A percentile compares a stretch with the other conserved stretches of the same genome.
phyloP scores from a whole-genome alignment of 495 filamentous ascomycete genomes.

The Penicillium lagena region DNA sequence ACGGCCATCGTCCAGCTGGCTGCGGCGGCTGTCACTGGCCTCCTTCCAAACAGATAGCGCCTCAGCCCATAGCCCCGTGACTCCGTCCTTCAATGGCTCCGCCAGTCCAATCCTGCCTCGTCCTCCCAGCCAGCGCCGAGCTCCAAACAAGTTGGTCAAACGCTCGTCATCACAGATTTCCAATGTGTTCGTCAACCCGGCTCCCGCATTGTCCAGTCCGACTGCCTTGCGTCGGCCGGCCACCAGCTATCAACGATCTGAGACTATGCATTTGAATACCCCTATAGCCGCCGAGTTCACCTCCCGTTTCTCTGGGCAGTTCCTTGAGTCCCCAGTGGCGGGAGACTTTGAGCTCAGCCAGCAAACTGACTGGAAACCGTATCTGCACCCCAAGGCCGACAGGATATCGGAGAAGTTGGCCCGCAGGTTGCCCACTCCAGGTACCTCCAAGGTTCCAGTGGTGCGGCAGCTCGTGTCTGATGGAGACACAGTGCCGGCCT shows the following conservation, averaged over 20 bases:
- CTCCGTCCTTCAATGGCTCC: constrained; percentile 67
- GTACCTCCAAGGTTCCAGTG: constrained; percentile 15
- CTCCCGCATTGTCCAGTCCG: constrained; percentile 42
- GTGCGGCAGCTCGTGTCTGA: constrained; percentile 23
- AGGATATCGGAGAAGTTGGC: constrained; percentile 28
- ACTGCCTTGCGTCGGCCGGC: constrained; percentile 67
- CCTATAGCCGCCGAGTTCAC: constrained; percentile 27
- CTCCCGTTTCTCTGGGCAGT: constrained; percentile 10
- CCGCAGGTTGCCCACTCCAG: constrained; percentile 24
- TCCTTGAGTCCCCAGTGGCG: constrained; percentile 10
- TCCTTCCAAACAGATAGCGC: constrained; percentile 68
- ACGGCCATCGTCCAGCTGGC: constrained; percentile 62
- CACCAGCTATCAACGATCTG: constrained; percentile 81
- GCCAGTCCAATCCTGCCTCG: constrained; percentile 55
- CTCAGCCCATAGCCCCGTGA: constrained; percentile 58
- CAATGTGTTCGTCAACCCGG: constrained; percentile 20
- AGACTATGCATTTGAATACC: constrained; percentile 52
- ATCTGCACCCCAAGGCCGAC: constrained; percentile 33
- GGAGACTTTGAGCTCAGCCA: constrained; percentile 12
- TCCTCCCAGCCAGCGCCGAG: constrained; percentile 37
- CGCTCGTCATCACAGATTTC: constrained; percentile 60
- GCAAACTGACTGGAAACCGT: constrained; percentile 35
- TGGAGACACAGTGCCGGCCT: constrained; percentile 22
- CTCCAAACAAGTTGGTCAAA: constrained; percentile 87
- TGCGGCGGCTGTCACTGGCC: constrained; percentile 65